Evolutionary conservation across 176 grass and related monocot species (phyloP), one percentile per base, ranked within the genome.

Genomic region (Microstegium vimineum): DNA sequence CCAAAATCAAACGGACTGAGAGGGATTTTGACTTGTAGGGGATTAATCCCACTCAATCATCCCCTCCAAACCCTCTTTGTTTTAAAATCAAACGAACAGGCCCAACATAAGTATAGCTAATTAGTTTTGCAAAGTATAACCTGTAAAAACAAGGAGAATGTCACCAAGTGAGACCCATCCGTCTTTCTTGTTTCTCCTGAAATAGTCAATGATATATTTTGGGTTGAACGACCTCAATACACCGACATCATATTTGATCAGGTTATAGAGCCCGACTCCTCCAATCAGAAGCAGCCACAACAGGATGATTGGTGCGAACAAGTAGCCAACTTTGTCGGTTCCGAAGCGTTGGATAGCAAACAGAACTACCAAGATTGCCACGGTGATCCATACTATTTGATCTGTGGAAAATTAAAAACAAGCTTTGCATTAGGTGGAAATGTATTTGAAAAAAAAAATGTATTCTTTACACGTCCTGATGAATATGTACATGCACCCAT

Each of bases 121-220:
- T 5, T 26, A 3, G 18, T 31, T 34, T 31, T 14, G 15, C 63
- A 69, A 6, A 65, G 8, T 12, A 20, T n/a, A 20, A 92, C 90
- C 90, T 66, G 90, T 92, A 27, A 89, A 86, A 57, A 84, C 86
- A 16, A 92, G 71, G 20, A 89, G 78, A 66, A 92, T 45, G 25
- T 77, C 75, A 32, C 90, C 90, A 64, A 92, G 84, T 3, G 90
- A 89, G 5, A 92, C 62, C 90, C 90, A 92, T 32, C 79, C 90
- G 32, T 84, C 2, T 41, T 87, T 89, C 62, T 72, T 77, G 32
- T 86, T 92, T 66, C 83, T 83, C 17, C 28, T 40, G 54, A 89
- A 92, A 52, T 89, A 92, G 27, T 89, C 75, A 23, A 92, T 17
- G n/a, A 87, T 92, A 47, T 89, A 87, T 49, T 83, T 77, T 17